Base-by-base conservation (phyloP, 768 basidiomycete species). In the Podaxis sp. region DNA sequence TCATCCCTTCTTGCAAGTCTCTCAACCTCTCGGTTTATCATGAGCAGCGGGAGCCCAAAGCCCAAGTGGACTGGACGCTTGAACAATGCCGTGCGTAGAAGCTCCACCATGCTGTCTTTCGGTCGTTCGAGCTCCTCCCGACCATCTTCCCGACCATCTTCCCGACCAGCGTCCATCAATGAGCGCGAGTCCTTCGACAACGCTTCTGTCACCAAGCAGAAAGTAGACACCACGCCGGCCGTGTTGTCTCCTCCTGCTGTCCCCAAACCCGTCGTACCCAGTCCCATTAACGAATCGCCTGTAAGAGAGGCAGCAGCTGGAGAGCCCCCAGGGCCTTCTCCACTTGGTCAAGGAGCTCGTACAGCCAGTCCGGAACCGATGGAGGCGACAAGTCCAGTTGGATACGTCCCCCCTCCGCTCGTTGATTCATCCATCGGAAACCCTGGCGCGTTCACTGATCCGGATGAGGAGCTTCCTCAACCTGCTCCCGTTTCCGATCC, bases 271-370 rank as follows among this genome's bases (percentile, higher is more conserved):
- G 51, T 68, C 28, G 46, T 56, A 40, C 87, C 87, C 11, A 87
- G 86, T 64, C 88, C 90, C 2, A 89, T 91, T 62, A 78, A 84
- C 1, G 90, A 91, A 70, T 89, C 87, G 2, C 88, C 89, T 30
- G 80, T 80, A 7, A 80, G 87, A 26, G 86, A 87, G 67, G 81
- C 78, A 8, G 83, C 79, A 13, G 80, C 76, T 2, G 64, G 76
- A 33, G 66, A 65, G 37, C 72, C 73, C 13, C 69, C 74, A 8
- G 80, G 73, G 0, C 77, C 77, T 30, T 83, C 85, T 24, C 82
- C 83, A 26, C 75, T 83, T 30, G 70, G 74, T 38, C 76, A 75
- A 13, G 65, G 70, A 44, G 68, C 73, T 38, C 67, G 66, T 13
- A 65, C 70, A 3, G 66, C 66, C 64, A 65, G 26, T 13, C 62